phyloP scores from a whole-genome alignment of 805 yeast species.

The Wickerhamiella siamensis region DNA sequence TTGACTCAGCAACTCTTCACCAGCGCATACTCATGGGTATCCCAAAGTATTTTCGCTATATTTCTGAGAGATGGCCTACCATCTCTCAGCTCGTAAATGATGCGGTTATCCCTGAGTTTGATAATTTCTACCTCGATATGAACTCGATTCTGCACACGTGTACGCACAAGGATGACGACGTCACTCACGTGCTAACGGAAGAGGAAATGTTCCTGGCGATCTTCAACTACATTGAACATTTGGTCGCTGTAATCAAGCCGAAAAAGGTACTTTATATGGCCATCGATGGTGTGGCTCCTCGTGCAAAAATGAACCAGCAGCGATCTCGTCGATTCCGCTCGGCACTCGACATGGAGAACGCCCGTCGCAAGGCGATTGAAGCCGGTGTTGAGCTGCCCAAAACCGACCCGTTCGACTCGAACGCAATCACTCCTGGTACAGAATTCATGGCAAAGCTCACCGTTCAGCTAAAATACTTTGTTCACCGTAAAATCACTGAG shows the following conservation, averaged over 20 bases:
- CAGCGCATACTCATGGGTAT: constrained; percentile 66
- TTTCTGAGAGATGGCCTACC: constrained; percentile 98
- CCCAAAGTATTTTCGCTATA: constrained; percentile 91
- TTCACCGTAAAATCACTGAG: constrained; percentile 72
- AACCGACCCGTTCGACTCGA: constrained; percentile 79
- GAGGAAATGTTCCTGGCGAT: constrained; percentile 89
- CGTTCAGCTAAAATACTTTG: constrained; percentile 65
- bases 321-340: constrained; percentile 90
- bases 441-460: constrained; percentile 89
- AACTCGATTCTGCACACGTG: constrained; percentile 87
- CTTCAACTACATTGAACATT: constrained; percentile 85
- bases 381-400: constrained; percentile 65
- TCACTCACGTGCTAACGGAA: constrained; percentile 56
- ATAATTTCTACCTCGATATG: constrained; percentile 91
- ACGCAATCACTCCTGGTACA: constrained; percentile 92
- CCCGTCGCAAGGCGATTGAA: constrained; percentile 54
- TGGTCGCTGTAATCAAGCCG: constrained; percentile 79
- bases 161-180: constrained; percentile 68
- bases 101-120: constrained; percentile 80
- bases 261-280: constrained; percentile 85
- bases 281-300: constrained; percentile 96
- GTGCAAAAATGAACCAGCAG: constrained; percentile 98
- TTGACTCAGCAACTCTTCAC: too few relatives aligned
- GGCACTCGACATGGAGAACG: constrained; percentile 81
- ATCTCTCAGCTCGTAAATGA: constrained; percentile 77